These are phyloP conservation scores for Adiantum capillusveneris DNA, from an alignment of 75 land plant genomes.

Conservation along the genomic window DNA sequence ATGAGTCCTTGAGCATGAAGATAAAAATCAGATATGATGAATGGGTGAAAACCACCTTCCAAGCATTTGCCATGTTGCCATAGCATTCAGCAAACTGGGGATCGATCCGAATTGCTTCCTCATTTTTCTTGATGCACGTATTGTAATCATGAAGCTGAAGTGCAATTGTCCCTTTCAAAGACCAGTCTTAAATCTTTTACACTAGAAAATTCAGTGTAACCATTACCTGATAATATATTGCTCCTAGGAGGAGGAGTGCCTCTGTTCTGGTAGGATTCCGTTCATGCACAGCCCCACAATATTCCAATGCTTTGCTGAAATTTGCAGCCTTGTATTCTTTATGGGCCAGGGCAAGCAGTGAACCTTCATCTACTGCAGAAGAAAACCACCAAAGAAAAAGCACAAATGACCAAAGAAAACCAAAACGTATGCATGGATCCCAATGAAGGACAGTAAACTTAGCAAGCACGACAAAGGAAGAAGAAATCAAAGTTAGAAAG, in stretches of 20 bases:
- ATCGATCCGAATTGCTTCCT: conserved; percentile 89
- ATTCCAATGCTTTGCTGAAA: conserved; percentile 72
- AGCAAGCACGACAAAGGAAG: background rate
- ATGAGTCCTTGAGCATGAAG: background rate
- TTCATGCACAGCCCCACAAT: conserved; percentile 63
- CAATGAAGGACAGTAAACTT: background rate
- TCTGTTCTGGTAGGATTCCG: conserved; percentile 77
- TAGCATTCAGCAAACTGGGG: conserved; percentile 95
- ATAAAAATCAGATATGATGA: no score
- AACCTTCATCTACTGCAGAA: conserved; percentile 60
- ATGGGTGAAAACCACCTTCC: conserved; percentile 83
- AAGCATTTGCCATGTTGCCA: conserved; percentile 99
- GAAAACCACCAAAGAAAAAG: background rate
- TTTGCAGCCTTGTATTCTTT: conserved; percentile 76
- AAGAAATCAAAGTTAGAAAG: background rate
- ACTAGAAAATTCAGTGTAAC: no score
- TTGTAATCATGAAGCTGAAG: conserved; percentile 86
- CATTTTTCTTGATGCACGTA: conserved; percentile 91
- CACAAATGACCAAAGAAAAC: background rate
- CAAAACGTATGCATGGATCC: background rate
- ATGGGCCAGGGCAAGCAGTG: conserved; percentile 62
- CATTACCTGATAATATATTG: conserved; percentile 95
- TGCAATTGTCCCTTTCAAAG: no score
- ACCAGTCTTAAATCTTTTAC: no score
- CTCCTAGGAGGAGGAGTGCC: conserved; percentile 82